A percentile compares a stretch with the other conserved stretches of the same genome.
These are phyloP conservation scores for Sarcodon aspratus DNA, from an alignment of 768 basidiomycete species.

Conservation along the genomic window DNA sequence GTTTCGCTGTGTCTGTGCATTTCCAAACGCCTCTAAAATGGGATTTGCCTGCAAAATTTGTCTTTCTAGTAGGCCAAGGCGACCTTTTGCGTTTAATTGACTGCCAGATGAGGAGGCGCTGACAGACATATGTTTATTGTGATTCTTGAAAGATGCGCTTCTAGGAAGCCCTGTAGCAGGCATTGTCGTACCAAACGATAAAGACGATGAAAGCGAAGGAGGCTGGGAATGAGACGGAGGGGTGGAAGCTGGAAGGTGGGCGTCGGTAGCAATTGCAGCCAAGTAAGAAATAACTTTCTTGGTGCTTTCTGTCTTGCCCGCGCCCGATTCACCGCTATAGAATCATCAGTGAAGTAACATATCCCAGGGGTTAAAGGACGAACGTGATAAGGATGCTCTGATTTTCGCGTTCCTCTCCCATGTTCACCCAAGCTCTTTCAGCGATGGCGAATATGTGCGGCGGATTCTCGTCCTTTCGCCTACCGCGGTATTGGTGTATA, in stretches of 20 bases:
- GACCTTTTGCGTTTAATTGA: conserved; percentile 47
- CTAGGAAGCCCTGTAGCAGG: conserved; percentile 62
- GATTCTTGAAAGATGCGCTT: conserved; percentile 34
- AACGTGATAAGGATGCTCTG: conserved; percentile 98
- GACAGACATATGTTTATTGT: conserved; percentile 34
- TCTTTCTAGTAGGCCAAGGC: conserved; percentile 82
- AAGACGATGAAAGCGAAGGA: conserved; percentile 42
- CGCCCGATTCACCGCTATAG: conserved; percentile 90
- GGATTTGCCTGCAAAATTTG: conserved; percentile 98
- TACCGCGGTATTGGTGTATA: conserved; percentile 82
- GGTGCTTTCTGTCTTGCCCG: conserved; percentile 97
- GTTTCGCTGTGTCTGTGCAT: conserved; percentile 96
- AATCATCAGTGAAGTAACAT: not conserved
- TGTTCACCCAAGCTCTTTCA: conserved; percentile 96
- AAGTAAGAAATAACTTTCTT: conserved; percentile 99
- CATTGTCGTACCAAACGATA: conserved; percentile 39
- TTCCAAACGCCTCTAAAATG: conserved; percentile 94
- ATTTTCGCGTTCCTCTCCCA: conserved; percentile 94
- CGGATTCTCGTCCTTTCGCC: conserved; percentile 82
- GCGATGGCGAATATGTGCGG: conserved; percentile 98
- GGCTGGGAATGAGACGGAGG: conserved; percentile 50
- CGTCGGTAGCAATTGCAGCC: conserved; percentile 88
- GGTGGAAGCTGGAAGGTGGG: conserved; percentile 39
- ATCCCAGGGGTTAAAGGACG: conserved; percentile 19
- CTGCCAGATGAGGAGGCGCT: conserved; percentile 32